phyloP scores from a whole-genome alignment of 169 alveolate species.

The Ichthyophthirius multifiliis region DNA sequence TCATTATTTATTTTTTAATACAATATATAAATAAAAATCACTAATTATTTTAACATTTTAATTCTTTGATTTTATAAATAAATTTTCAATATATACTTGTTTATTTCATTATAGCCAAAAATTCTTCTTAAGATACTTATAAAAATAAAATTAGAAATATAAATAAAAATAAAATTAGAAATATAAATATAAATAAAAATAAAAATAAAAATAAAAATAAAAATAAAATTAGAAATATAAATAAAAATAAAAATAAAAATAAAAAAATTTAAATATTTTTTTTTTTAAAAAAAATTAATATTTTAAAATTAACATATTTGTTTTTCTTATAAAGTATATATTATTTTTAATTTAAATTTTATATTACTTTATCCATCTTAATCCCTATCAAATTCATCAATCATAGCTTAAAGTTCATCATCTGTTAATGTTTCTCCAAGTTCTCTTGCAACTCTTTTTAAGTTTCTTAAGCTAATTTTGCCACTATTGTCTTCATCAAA shows the following conservation, averaged over 20 bases:
- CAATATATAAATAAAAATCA: too few species aligned
- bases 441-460: conserved; percentile 96
- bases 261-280: background rate
- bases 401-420: conserved; percentile 91
- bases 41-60: too few species aligned
- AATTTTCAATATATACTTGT: conserved; percentile 45
- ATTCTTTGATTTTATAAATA: background rate
- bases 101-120: conserved; percentile 52
- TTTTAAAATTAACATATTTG: too few species aligned
- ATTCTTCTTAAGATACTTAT: conserved; percentile 43
- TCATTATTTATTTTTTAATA: too few species aligned
- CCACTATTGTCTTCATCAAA: conserved; percentile 72
- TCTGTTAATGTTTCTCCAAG: conserved; percentile 96
- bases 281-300: background rate
- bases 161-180: too few species aligned
- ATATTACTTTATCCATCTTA: conserved; percentile 55
- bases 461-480: conserved; percentile 84
- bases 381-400: conserved; percentile 63
- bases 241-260: too few species aligned
- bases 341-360: background rate
- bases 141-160: background rate
- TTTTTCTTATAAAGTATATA: too few species aligned
- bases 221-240: too few species aligned
- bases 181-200: too few species aligned
- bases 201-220: too few species aligned